These are phyloP conservation scores for Penstemon davidsonii DNA, from an alignment of 257 asterid genomes.

Conservation along the genomic window DNA sequence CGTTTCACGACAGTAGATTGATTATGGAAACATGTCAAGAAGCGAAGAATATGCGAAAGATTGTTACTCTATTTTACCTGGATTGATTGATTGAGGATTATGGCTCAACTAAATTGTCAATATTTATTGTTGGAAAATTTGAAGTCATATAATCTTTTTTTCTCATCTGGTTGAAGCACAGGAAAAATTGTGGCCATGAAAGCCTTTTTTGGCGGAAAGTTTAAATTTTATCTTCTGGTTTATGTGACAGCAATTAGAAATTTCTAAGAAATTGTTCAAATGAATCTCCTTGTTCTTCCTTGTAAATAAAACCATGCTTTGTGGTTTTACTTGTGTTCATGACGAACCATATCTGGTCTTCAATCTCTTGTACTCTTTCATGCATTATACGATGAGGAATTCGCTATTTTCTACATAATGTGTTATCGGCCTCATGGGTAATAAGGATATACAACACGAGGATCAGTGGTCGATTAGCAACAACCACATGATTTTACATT, in stretches of 20 bases:
- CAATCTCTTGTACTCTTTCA: background rate
- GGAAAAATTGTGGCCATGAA: constrained; percentile 2
- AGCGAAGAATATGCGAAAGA: constrained; percentile 88
- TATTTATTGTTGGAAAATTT: constrained; percentile 24
- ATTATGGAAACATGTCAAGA: constrained; percentile 98
- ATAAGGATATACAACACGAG: too few relatives aligned
- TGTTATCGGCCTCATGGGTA: too few relatives aligned
- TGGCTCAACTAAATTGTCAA: constrained; percentile 16
- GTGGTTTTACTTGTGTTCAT: background rate
- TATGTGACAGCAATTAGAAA: background rate
- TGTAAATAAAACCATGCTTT: too few relatives aligned
- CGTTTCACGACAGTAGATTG: constrained; percentile 93
- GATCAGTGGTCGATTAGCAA: too few relatives aligned
- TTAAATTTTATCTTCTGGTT: background rate
- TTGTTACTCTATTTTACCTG: constrained; percentile 89
- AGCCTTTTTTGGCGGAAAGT: constrained; percentile 14
- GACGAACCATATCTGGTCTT: background rate
- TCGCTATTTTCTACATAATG: too few relatives aligned
- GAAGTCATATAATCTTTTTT: background rate
- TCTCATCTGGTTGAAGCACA: constrained; percentile 22
- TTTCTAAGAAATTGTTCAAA: background rate
- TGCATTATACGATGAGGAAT: background rate
- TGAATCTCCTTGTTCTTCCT: too few relatives aligned
- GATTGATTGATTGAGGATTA: constrained; percentile 44
- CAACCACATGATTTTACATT: too few relatives aligned